Base-by-base conservation (phyloP, 352 stramenopile genomes). In the Globisporangium cylindrosporum region DNA sequence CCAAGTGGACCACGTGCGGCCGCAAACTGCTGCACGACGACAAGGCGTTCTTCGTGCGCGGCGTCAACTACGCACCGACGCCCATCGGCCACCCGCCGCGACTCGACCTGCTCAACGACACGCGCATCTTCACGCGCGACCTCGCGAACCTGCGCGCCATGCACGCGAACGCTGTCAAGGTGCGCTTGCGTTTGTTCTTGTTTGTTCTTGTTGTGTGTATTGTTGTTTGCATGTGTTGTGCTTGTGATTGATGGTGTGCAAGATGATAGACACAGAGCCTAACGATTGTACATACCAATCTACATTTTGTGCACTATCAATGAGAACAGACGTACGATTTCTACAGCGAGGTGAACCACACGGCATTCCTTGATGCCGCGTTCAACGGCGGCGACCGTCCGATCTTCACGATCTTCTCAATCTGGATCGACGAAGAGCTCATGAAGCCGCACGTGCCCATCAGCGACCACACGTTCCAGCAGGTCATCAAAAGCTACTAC, bases 31-130 rank as follows among this genome's bases (percentile, higher is more conserved):
- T 92, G 34, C 75, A 82, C 36, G 74, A 92, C 60, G 71, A 69
- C 51, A 69, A 69, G 24, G 85, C 68, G 66, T 92, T 90, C 69
- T 92, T 92, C 70, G 74, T 90, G 29, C 84, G 84, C 25, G 84
- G 84, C 41, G 77, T 92, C 70, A 92, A 90, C 69, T 92, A 92
- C 55, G 78, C 82, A 49, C 84, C 84, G 49, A 89, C 81, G 36
- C 84, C 81, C 1, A 90, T 92, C 48, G 81, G 81, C 12, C 71
- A 66, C 10, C 81, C 79, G 15, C 81, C 80, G 0, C 72, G 84
- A 0, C 59, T 86, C 51, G 84, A 92, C 63, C 76, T 92, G 73
- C 68, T 92, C 48, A 76, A 76, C 29, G 69, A 90, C 46, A 67
- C 75, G 41, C 72, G 59, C 20, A 82, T 92, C 58, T 92, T 80